Base-by-base conservation (phyloP, 2,329 filamentous ascomycete species). In the Cercospora sesami region DNA sequence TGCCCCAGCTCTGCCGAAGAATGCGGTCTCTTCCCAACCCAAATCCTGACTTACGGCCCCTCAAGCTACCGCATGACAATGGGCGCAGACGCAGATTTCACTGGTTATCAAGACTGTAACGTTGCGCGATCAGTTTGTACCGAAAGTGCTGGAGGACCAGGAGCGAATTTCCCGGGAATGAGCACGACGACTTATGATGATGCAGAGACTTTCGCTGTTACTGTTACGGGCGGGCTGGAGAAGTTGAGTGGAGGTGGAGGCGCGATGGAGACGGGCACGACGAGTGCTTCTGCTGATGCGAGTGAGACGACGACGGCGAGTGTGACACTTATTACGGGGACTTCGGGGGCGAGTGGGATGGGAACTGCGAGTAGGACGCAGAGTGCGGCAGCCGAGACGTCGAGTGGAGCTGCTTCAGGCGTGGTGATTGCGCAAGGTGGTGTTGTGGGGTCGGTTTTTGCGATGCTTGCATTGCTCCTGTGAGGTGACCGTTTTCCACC, bases 21-120 rank as follows among this genome's bases (percentile, higher is more conserved):
- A 31, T 74, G 72, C 67, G 72, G 72, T 9, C 70, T 74, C 53
- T 72, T 73, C 57, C 68, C 71, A 18, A 45, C 28, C 3, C 71
- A 73, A 48, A 71, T 70, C 12, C 33, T 74, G 12, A 72, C 66
- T 31, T 61, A 67, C 14, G 71, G 72, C 3, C 67, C 72, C 7
- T 69, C 63, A 12, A 73, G 69, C 3, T 74, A 73, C 57, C 60
- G 68, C 42, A 73, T 73, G 70, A 51, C 66, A 45, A 71, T 72
- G 65, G 65, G 57, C 36, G 64, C 30, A 5, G 70, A 55, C 8
- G 64, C 58, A 9, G 71, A 63, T 4, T 74, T 71, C 57, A 65
- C 64, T 6, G 69, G 69, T 1, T 71, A 65, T 21, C 72, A 74
- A 64, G 58, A 69, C 16, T 74, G 72, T 36, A 53, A 57, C 4